These are phyloP conservation scores for Tulasnella sp. DNA, from an alignment of 768 basidiomycete species.

Conservation along the genomic window DNA sequence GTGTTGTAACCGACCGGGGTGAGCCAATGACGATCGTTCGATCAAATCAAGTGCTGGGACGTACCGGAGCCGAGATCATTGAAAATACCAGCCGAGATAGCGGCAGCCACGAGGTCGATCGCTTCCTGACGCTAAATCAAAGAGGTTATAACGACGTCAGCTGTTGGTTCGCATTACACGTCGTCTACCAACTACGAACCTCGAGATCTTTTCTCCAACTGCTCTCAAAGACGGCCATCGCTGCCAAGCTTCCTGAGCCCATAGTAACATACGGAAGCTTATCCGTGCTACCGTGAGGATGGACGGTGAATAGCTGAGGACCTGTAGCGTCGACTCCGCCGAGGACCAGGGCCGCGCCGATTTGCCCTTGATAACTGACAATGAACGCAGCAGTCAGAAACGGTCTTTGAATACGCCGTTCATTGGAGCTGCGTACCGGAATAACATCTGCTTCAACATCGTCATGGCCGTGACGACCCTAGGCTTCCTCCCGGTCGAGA, in stretches of 20 bases:
- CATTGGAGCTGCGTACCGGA: constrained; percentile 40
- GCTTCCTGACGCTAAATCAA: constrained; percentile 59
- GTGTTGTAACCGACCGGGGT: no score
- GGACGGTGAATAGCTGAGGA: constrained; percentile 89
- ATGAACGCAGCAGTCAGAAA: neutral
- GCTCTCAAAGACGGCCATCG: constrained; percentile 96
- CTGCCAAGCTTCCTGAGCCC: constrained; percentile 93
- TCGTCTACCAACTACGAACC: constrained; percentile 28
- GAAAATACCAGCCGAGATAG: constrained; percentile 94
- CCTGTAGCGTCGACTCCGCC: constrained; percentile 95
- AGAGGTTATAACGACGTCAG: neutral
- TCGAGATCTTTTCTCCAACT: constrained; percentile 72
- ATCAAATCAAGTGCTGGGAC: neutral
- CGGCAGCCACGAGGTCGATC: constrained; percentile 68
- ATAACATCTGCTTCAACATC: constrained; percentile 94
- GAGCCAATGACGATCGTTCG: neutral
- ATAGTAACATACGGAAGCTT: constrained; percentile 98
- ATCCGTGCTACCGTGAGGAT: constrained; percentile 95
- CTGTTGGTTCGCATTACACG: neutral
- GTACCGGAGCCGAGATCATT: constrained; percentile 83
- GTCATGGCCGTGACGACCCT: constrained; percentile 98
- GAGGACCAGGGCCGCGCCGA: constrained; percentile 92
- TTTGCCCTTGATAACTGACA: constrained; percentile 75
- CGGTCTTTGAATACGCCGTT: neutral
- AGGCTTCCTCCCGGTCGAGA: constrained; percentile 85